Percentiles rank a stretch among this genome's conserved stretches.
Evolutionary conservation across 139 green algal species (phyloP).

Genomic region (Chlamydomonas sp.): DNA sequence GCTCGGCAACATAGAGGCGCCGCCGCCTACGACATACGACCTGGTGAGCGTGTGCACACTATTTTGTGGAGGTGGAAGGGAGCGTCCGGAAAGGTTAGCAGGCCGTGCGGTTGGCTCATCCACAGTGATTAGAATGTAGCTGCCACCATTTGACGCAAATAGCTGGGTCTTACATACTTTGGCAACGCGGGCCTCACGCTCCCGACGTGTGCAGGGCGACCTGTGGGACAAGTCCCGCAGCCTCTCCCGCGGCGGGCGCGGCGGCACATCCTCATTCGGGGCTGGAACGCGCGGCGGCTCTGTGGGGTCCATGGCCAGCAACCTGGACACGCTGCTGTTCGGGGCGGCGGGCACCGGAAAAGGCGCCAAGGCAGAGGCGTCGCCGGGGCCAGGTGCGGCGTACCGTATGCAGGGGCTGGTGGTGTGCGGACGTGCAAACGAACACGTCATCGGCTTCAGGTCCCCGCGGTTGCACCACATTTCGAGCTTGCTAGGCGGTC

Average conservation of each 20-base stretch:
- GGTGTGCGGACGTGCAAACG: too few relatives aligned
- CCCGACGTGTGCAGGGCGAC: constrained; percentile 12
- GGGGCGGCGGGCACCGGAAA: not conserved
- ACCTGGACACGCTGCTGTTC: constrained; percentile 31
- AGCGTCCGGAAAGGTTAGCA: too few relatives aligned
- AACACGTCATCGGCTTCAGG: too few relatives aligned
- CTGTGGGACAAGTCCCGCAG: constrained; percentile 1
- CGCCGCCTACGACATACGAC: constrained; percentile 23
- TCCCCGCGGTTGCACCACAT: too few relatives aligned
- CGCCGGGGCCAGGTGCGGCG: constrained; percentile 8
- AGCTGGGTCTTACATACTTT: too few relatives aligned
- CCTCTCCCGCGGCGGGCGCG: not conserved
- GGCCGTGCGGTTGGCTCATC: too few relatives aligned
- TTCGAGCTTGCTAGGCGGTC: too few relatives aligned
- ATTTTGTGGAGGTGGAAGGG: too few relatives aligned
- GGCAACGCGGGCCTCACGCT: not conserved
- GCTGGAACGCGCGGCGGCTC: not conserved
- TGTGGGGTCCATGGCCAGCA: constrained; percentile 24
- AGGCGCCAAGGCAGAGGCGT: not conserved
- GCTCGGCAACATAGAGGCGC: constrained; percentile 25
- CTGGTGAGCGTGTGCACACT: constrained; percentile 4
- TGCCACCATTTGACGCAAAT: too few relatives aligned
- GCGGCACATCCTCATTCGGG: constrained; percentile 24
- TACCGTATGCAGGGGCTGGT: too few relatives aligned
- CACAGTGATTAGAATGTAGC: too few relatives aligned